Percentiles rank a stretch among this genome's conserved stretches.
Conservation (phyloP, 106 monocot species). For the Dactylorhiza incarnata region DNA sequence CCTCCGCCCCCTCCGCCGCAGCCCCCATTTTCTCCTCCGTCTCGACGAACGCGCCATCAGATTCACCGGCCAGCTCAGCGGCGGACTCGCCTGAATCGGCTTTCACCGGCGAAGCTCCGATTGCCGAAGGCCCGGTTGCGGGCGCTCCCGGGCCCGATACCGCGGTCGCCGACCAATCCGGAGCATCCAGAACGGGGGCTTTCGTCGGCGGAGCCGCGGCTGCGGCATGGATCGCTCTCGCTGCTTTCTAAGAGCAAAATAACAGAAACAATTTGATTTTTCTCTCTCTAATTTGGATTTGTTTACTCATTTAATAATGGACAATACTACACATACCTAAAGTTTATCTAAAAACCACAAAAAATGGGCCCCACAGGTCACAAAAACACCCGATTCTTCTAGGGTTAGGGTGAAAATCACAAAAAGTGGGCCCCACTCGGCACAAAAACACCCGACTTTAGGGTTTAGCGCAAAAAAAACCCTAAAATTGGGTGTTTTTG, state of each 20-base stretch:
- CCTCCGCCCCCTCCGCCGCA: background rate
- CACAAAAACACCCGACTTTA: no score
- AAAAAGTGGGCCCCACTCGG: no score
- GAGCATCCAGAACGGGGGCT: background rate
- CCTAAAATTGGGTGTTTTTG: no score
- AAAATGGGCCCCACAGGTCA: no score
- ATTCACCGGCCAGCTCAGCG: background rate
- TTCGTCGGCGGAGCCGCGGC: background rate
- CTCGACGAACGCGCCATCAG: background rate
- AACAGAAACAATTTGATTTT: background rate
- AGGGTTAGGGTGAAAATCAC: no score
- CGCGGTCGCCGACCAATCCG: background rate
- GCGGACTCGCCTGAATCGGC: background rate
- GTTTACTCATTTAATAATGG: background rate
- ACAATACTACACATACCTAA: no score
- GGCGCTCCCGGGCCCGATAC: background rate
- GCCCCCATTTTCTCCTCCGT: background rate
- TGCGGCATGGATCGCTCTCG: background rate
- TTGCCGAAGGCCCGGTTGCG: background rate
- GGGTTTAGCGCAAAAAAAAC: no score
- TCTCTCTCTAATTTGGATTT: background rate
- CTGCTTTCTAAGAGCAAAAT: background rate
- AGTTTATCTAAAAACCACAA: no score
- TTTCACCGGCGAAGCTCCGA: background rate
- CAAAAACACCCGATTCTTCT: no score